Evolutionary conservation across 1,139 yeast genomes (phyloP).

Genomic region (Pneumocystis sp.): DNA sequence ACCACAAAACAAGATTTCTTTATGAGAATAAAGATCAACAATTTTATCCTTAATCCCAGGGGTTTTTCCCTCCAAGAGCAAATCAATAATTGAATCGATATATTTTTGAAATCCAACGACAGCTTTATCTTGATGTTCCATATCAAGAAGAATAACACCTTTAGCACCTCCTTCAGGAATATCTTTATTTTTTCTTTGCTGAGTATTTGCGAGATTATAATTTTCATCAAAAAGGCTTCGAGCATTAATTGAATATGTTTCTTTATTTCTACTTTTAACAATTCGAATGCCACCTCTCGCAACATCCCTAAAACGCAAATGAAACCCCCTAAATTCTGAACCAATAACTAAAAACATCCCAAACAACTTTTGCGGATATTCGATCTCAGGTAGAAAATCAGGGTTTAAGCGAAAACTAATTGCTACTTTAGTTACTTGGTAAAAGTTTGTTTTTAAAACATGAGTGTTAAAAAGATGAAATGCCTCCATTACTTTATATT

Average conservation of each 20-base stretch:
- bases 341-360: slow-evolving; percentile 96
- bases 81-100: slow-evolving; percentile 77
- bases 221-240: slow-evolving; percentile 90
- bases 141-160: slow-evolving; percentile 80
- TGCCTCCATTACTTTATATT: slow-evolving; percentile 66
- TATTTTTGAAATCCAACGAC: slow-evolving; percentile 82
- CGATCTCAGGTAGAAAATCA: slow-evolving; percentile 62
- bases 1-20: slow-evolving; percentile 88
- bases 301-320: slow-evolving; percentile 88
- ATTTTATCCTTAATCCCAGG: slow-evolving; percentile 73
- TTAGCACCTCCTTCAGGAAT: slow-evolving; percentile 98
- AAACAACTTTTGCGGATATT: slow-evolving; percentile 82
- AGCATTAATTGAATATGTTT: slow-evolving; percentile 73
- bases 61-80: slow-evolving; percentile 54
- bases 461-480: slow-evolving; percentile 72
- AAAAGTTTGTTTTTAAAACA: slow-evolving; percentile 84
- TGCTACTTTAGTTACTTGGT: slow-evolving; percentile 88
- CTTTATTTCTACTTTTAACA: slow-evolving; percentile 73
- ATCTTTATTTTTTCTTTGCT: slow-evolving; percentile 93
- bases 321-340: slow-evolving; percentile 94
- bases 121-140: slow-evolving; percentile 64
- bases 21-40: slow-evolving; percentile 69
- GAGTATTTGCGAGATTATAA: slow-evolving; percentile 89
- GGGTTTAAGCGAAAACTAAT: slow-evolving; percentile 85
- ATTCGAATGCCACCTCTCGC: slow-evolving; percentile 98